Evolutionary conservation across 202 grass and related monocot species (phyloP), one percentile per base, ranked within the genome.

Genomic region (Carex arenaria): DNA sequence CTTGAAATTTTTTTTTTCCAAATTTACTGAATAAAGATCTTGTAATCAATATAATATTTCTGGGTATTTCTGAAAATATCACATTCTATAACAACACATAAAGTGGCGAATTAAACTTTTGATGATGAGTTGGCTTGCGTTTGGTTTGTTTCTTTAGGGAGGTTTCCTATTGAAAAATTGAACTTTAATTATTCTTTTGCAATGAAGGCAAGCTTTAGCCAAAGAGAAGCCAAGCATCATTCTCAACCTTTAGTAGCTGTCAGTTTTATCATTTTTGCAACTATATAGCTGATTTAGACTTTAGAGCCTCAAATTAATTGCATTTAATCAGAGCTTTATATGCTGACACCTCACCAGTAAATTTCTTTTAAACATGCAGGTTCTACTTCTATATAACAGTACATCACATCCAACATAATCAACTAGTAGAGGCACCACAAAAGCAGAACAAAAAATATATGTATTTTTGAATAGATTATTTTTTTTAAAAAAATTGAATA

Each of bases 131-230:
- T 81, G 78, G 59, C 34, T 60, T 34, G 18, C 31, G 34, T 59
- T 43, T 62, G 56, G 77, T 65, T 61, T 79, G 54, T 40, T 61
- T 81, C 36, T 65, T 51, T 34, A 4, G 20, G n/a, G 79, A 60
- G 79, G 57, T 80, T 80, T 80, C 78, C 22, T 31, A 31, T 20
- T 62, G 52, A 45, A 66, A 52, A 81, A 4, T 51, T 51, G 0
- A 64, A 81, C 79, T 81, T 81, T 81, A n/a, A n/a, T n/a, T n/a
- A 81, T 81, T 81, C 79, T 66, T 81, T 81, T 65, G 34, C 79
- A 66, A 34, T 81, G 32, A 61, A 81, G 61, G 79, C 79, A 81
- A 81, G 79, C 79, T 81, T 81, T 81, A 66, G 79, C 59, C 62
- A 45, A 66, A 81, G 79, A 26, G 43, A 81, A 10, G 79, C 38